phyloP scores from a whole-genome alignment of 352 stramenopile genomes.

The Phytophthora sansomeana region DNA sequence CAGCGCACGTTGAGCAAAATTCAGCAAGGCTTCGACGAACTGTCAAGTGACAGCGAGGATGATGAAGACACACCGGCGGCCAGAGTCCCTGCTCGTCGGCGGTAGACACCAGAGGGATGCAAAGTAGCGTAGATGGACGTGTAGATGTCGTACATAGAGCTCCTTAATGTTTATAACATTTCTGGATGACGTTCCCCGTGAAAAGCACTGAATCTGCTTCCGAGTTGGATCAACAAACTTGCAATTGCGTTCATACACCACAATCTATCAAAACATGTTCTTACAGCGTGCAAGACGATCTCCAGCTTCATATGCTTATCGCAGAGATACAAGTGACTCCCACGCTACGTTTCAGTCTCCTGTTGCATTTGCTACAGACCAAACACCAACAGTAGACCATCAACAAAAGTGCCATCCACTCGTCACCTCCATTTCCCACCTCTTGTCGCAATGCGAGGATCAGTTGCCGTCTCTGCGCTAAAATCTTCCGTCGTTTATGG shows the following conservation, averaged over 20 bases:
- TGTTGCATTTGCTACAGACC: constrained; percentile 24
- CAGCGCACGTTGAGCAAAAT: constrained; percentile 69
- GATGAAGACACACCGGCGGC: constrained; percentile 11
- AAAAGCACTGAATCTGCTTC: no score
- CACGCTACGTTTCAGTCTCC: not conserved
- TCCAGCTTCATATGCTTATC: no score
- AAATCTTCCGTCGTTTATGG: constrained; percentile 54
- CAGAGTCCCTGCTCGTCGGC: constrained; percentile 10
- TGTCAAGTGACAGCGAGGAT: constrained; percentile 60
- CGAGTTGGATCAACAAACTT: no score
- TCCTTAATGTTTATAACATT: constrained; percentile 1
- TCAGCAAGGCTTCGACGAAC: constrained; percentile 64
- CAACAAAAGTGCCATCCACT: not conserved
- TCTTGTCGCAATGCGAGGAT: constrained; percentile 60
- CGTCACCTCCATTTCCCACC: not conserved
- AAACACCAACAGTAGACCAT: not conserved
- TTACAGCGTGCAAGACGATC: no score
- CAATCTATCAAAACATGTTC: no score
- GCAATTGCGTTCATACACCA: no score
- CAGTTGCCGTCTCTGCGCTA: constrained; percentile 58
- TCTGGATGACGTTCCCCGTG: no score
- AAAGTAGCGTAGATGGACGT: constrained; percentile 30
- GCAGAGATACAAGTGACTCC: no score
- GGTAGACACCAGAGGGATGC: constrained; percentile 6
- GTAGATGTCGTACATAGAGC: constrained; percentile 25